Evolutionary conservation across 1,284 basidiomycete species (phyloP).

Genomic region (Marasmius sp.): DNA sequence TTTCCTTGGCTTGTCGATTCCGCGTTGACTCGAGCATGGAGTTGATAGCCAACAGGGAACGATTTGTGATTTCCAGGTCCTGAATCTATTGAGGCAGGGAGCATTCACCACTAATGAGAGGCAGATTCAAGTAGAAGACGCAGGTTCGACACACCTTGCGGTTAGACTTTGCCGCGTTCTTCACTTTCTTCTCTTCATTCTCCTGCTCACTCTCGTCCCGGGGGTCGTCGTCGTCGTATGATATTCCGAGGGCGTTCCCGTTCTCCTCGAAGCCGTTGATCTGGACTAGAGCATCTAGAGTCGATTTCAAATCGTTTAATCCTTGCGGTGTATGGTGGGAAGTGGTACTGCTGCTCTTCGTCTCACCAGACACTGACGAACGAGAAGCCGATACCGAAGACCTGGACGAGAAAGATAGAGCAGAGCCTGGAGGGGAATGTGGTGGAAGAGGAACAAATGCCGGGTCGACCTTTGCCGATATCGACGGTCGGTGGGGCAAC

Average conservation of each 20-base stretch:
- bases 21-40: slow-evolving; percentile 71
- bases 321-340: slow-evolving; percentile 13
- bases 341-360: slow-evolving; percentile 18
- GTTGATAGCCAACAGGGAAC: slow-evolving; percentile 77
- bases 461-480: slow-evolving; percentile 48
- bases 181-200: slow-evolving; percentile 54
- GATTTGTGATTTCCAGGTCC: slow-evolving; percentile 81
- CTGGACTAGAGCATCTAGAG: slow-evolving; percentile 32
- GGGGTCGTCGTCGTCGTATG: neutral
- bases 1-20: slow-evolving; percentile 77
- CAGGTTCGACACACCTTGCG: slow-evolving; percentile 56
- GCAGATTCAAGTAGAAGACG: neutral
- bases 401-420: slow-evolving; percentile 68
- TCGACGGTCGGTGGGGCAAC: neutral
- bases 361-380: slow-evolving; percentile 45
- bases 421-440: slow-evolving; percentile 67
- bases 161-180: slow-evolving; percentile 72
- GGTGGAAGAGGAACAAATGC: slow-evolving; percentile 55
- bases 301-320: slow-evolving; percentile 25
- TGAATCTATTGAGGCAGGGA: slow-evolving; percentile 55
- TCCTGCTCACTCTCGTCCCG: slow-evolving; percentile 29
- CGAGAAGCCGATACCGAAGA: slow-evolving; percentile 61
- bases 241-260: neutral
- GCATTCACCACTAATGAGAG: neutral
- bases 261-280: slow-evolving; percentile 20